These are phyloP conservation scores for Cercospora nicotianae DNA, from an alignment of 2,329 filamentous ascomycete species.

Conservation along the genomic window DNA sequence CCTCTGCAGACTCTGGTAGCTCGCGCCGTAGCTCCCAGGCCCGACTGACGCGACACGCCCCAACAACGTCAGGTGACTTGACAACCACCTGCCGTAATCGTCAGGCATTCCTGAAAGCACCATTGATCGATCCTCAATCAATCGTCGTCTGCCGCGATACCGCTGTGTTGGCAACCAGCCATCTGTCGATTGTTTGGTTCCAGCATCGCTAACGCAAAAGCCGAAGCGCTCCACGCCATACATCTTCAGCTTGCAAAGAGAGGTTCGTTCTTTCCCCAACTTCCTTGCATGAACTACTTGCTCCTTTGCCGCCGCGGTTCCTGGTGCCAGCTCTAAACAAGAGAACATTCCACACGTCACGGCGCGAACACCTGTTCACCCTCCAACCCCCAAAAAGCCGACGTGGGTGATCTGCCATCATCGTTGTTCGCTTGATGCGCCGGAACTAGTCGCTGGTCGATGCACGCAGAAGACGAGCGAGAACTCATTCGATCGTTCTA, in stretches of 20 bases:
- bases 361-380: conserved; percentile 26
- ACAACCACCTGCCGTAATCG: conserved; percentile 19
- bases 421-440: conserved; percentile 22
- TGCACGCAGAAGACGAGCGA: conserved; percentile 18
- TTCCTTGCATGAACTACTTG: conserved; percentile 29
- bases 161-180: conserved; percentile 29
- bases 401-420: conserved; percentile 16
- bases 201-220: conserved; percentile 24
- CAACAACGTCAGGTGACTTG: conserved; percentile 24
- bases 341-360: conserved; percentile 26
- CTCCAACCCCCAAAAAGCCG: conserved; percentile 22
- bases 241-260: conserved; percentile 26
- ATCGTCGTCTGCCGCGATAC: conserved; percentile 22
- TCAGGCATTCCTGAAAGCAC: conserved; percentile 22
- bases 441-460: conserved; percentile 19
- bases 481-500: conserved; percentile 22
- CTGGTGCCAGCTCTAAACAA: conserved; percentile 27
- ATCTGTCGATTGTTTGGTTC: conserved; percentile 21
- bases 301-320: conserved; percentile 25
- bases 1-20: conserved; percentile 24
- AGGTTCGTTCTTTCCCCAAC: conserved; percentile 28
- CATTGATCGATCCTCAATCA: conserved; percentile 25
- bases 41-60: conserved; percentile 27
- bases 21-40: conserved; percentile 20
- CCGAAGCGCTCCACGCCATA: conserved; percentile 23